Percentiles rank a stretch among this genome's conserved stretches.
Evolutionary conservation across 106 monocot species (phyloP).

Genomic region (Platanthera guangdongensis): DNA sequence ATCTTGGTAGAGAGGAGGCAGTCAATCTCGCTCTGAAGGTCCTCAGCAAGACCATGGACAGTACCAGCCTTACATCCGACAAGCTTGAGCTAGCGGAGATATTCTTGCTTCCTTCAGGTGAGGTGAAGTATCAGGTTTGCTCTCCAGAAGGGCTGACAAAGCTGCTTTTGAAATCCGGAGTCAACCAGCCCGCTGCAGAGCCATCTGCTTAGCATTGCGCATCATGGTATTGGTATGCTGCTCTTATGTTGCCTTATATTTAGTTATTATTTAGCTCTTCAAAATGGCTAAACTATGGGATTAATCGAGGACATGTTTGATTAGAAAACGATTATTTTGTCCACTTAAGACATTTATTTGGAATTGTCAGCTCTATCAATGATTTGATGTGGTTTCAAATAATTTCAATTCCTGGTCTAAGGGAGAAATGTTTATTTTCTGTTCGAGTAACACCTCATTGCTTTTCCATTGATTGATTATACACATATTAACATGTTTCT

Average conservation of each 20-base stretch:
- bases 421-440: background rate
- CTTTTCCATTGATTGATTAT: background rate
- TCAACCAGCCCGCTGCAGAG: conserved; percentile 47
- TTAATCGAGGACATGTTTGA: background rate
- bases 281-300: background rate
- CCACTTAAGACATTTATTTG: background rate
- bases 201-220: conserved; percentile 3
- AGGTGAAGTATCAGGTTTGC: conserved; percentile 73
- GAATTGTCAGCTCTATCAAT: background rate
- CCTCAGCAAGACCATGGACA: conserved; percentile 94
- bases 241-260: background rate
- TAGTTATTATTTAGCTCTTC: background rate
- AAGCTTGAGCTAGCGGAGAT: conserved; percentile 88
- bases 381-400: no score
- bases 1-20: conserved; percentile 62
- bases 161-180: conserved; percentile 62
- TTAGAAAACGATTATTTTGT: background rate
- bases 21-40: conserved; percentile 74
- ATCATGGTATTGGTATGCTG: conserved; percentile 11
- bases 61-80: conserved; percentile 79
- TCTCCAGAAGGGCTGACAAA: conserved; percentile 49
- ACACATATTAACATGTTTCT: background rate
- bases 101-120: conserved; percentile 42
- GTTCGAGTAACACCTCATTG: background rate
- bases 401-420: no score